Base-by-base conservation (phyloP, 208 protist genomes). In the Porcisia deanei region DNA sequence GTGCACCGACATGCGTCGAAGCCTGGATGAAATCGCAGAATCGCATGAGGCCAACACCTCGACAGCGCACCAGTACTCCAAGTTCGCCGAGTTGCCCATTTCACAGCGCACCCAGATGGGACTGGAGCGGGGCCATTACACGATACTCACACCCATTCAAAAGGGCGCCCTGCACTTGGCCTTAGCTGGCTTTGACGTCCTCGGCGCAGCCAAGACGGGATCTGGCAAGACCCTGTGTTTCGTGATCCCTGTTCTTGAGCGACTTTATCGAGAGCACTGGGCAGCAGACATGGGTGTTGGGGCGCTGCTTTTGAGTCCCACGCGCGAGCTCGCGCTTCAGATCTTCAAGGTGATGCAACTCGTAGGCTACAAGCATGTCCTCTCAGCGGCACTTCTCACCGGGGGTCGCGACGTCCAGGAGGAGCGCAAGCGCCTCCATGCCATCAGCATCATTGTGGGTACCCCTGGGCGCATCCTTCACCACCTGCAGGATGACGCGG, bases 181-280 rank as follows among this genome's bases (percentile, higher is more conserved):
- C 0, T 86, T 99, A 8, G 91, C 91, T 2, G 99, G 98, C 0
- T 85, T 93, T 41, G 99, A 99, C 82, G 93, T 99, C 37, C 92
- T 99, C n/a, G 99, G 98, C 41, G 98, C 99, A 16, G 98, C 99
- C 22, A 99, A 98, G 79, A 99, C 99, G 10, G 99, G 99, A 69
- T 99, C 96, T 1, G 99, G 99, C 79, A 99, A 99, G 86, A 99
- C 99, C 14, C 88, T 99, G 8, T 98, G 98, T 37, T 99, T 99
- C 76, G 86, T 99, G 34, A 84, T 99, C n/a, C 99, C 99, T 0
- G 86, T 99, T 2, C 79, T 99, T 20, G 98, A 99, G 88, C 71
- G 76, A 18, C 88, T 99, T 10, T 98, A 91, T 34, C 79, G 91
- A 30, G 80, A 98, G 83, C 89, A 91, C 76, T 99, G 97, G 97